phyloP scores from a whole-genome alignment of 805 yeast genomes.

The Cyberlindnera maritima region DNA sequence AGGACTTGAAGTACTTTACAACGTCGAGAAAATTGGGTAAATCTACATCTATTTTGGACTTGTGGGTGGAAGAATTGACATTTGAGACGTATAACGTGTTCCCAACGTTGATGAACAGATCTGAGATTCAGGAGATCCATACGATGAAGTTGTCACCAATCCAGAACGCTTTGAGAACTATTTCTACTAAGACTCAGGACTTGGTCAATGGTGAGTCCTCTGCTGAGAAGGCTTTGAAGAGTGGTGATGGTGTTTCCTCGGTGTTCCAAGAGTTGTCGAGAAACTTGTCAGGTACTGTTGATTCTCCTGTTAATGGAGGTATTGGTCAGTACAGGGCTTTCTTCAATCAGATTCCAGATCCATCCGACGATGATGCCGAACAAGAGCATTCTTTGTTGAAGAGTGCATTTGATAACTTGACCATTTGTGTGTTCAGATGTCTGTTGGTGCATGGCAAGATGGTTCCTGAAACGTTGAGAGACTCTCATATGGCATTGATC shows the following conservation, averaged over 20 bases:
- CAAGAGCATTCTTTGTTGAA: conserved; percentile 31
- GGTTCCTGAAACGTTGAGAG: conserved; percentile 51
- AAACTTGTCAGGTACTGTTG: conserved; percentile 79
- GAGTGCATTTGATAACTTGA: conserved; percentile 63
- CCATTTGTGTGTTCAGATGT: conserved; percentile 62
- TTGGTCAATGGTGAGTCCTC: conserved; percentile 64
- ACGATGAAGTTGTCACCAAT: conserved; percentile 72
- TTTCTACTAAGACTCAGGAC: conserved; percentile 68
- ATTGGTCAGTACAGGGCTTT: conserved; percentile 78
- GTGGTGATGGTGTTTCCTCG: conserved; percentile 45
- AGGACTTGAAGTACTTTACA: conserved; percentile 67
- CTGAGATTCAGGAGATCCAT: conserved; percentile 55
- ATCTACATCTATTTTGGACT: conserved; percentile 62
- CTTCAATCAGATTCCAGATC: conserved; percentile 40
- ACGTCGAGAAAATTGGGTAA: conserved; percentile 72
- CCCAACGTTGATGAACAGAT: conserved; percentile 86
- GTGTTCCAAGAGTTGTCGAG: conserved; percentile 65
- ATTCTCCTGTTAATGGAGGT: conserved; percentile 92
- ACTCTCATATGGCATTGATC: conserved; percentile 64
- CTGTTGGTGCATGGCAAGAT: conserved; percentile 66
- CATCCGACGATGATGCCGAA: conserved; percentile 25
- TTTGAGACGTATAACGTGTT: conserved; percentile 72
- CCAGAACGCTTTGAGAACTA: conserved; percentile 72
- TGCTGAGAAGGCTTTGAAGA: conserved; percentile 50
- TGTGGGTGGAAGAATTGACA: conserved; percentile 88